These are phyloP conservation scores for Ophiocordyceps sinensis DNA, from an alignment of 2,329 filamentous ascomycete species.

Conservation along the genomic window DNA sequence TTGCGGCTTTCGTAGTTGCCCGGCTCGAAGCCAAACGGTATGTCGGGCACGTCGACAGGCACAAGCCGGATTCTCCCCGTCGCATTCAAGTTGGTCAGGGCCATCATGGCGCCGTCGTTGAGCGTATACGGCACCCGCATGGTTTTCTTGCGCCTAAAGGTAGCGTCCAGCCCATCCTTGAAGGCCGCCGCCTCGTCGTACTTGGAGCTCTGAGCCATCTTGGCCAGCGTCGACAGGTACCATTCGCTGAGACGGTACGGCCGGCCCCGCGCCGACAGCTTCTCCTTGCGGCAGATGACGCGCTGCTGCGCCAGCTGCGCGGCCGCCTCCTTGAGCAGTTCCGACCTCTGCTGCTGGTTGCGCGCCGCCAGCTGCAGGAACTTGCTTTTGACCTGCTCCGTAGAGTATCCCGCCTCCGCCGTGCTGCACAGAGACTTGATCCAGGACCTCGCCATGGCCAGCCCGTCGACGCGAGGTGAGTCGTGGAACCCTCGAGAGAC, in stretches of 20 bases:
- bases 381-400: slow-evolving; percentile 31
- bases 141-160: slow-evolving; percentile 28
- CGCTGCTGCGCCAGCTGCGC: slow-evolving; percentile 31
- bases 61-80: slow-evolving; percentile 39
- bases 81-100: slow-evolving; percentile 50
- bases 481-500: slow-evolving; percentile 2
- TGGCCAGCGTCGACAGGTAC: slow-evolving; percentile 41
- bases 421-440: slow-evolving; percentile 44
- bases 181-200: slow-evolving; percentile 43
- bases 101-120: slow-evolving; percentile 52
- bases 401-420: slow-evolving; percentile 31
- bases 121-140: slow-evolving; percentile 40
- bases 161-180: slow-evolving; percentile 44
- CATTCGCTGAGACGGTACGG: slow-evolving; percentile 49
- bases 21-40: slow-evolving; percentile 57
- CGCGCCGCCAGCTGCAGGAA: slow-evolving; percentile 33
- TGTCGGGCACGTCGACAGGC: slow-evolving; percentile 39
- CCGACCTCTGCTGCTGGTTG: slow-evolving; percentile 23
- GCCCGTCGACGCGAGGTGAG: slow-evolving; percentile 7
- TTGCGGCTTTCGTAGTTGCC: slow-evolving; percentile 57
- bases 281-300: slow-evolving; percentile 45
- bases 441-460: slow-evolving; percentile 40
- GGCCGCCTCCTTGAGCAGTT: slow-evolving; percentile 32
- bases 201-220: slow-evolving; percentile 37
- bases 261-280: slow-evolving; percentile 40